Base-by-base conservation (phyloP, 768 basidiomycete genomes). In the Tulasnella sp. region DNA sequence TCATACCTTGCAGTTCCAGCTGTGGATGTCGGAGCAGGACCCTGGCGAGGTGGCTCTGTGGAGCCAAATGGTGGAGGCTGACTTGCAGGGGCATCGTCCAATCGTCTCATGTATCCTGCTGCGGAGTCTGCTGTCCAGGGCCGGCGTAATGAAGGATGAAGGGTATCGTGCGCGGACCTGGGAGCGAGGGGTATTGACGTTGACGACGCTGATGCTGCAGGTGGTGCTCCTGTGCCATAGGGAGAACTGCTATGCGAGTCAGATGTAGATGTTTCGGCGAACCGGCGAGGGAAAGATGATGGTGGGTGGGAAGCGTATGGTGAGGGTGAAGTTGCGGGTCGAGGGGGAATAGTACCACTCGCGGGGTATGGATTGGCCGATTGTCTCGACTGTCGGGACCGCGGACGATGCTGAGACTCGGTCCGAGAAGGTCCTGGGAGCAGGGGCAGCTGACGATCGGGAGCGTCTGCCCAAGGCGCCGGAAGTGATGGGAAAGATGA, bases 1-100 rank as follows among this genome's bases (percentile, higher is more conserved):
- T 76, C 79, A 37, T 80, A 79, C 67, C 74, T 78, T 19, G 69
- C 69, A 39, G 37, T 70, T 42, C 69, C 69, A 25, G 69, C 69
- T 11, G 69, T 36, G 37, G 69, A 70, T 19, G 37, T 70, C 31
- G 69, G n/a, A 42, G 69, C n/a, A 36, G 36, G 29, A 70, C 36
- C 37, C 40, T 38, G 37, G 8, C 69, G 37, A 12, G 69, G 69
- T 4, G 69, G 69, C 25, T 70, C 69, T 19, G 69, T 25, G 11
- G 37, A 38, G 17, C 37, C 69, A 39, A 70, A 42, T 14, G 69
- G 69, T 22, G 69, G 69, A 25, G 69, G 69, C 8, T 70, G 69
- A 19, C 40, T 38, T 12, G 58, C 5, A 64, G 69, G 7, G 22
- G 11, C 69, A 70, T 70, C 69, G 22, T 25, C 37, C 12, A 36